Base-by-base conservation (phyloP, 2,329 filamentous ascomycete genomes). In the Ciborinia camelliae region DNA sequence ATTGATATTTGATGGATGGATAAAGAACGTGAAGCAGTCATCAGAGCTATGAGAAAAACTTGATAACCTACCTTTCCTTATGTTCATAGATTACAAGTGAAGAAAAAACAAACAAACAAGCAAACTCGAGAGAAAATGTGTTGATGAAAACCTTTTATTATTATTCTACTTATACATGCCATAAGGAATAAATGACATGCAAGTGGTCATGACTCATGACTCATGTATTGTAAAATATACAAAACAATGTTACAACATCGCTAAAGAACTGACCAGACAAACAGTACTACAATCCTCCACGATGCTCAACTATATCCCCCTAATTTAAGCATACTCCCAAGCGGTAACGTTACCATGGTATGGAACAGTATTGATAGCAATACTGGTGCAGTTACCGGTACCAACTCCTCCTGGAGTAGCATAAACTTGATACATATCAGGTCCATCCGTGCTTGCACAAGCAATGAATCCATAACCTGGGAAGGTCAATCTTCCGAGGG, bases 121-220 rank as follows among this genome's bases (percentile, higher is more conserved):
- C n/a, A n/a, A n/a, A n/a, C n/a, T n/a, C n/a, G n/a, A n/a, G n/a
- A n/a, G n/a, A n/a, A n/a, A n/a, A n/a, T n/a, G n/a, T n/a, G n/a
- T n/a, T n/a, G n/a, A n/a, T n/a, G n/a, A n/a, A n/a, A n/a, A n/a
- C n/a, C n/a, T n/a, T n/a, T n/a, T n/a, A n/a, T n/a, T n/a, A n/a
- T n/a, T n/a, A n/a, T n/a, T n/a, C n/a, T n/a, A n/a, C n/a, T n/a
- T 37, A 23, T 20, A 20, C 73, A 80, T 65, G 82, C 81, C 10
- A 15, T 26, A 47, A 58, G 55, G 41, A 58, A 47, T 47, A 41
- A 35, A 26, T 30, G 30, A 28, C 55, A 47, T 32, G 12, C 14
- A 47, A 18, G 6, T 32, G 12, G 15, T 45, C n/a, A n/a, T n/a
- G n/a, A n/a, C n/a, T n/a, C n/a, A n/a, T n/a, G n/a, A n/a, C n/a